Evolutionary conservation across 2,329 filamentous ascomycete species (phyloP).

Genomic region (Plectosphaerella plurivora): DNA sequence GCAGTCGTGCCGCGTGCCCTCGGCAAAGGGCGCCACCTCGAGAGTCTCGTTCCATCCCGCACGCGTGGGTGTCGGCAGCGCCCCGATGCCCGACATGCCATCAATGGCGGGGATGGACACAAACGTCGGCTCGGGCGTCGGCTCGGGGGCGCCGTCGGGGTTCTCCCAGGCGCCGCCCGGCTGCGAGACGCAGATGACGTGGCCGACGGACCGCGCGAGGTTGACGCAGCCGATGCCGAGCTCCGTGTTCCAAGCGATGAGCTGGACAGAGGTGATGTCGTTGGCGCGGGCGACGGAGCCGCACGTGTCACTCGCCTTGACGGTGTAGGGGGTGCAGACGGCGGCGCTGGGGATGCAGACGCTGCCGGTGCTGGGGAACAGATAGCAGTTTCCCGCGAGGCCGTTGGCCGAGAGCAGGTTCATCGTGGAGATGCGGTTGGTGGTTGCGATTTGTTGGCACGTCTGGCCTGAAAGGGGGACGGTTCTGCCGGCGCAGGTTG

Average conservation of each 20-base stretch:
- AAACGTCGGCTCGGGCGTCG: neutral
- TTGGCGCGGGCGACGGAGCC: neutral
- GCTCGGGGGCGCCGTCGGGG: neutral
- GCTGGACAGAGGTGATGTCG: neutral
- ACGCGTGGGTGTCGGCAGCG: neutral
- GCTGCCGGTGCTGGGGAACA: neutral
- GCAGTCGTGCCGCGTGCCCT: neutral
- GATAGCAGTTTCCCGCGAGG: neutral
- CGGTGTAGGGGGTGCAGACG: conserved; percentile 1
- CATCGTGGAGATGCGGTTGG: neutral
- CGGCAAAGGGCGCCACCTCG: neutral
- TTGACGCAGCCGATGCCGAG: neutral
- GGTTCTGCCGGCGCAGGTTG: neutral
- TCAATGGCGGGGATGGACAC: neutral
- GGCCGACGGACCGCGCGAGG: neutral
- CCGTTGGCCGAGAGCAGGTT: neutral
- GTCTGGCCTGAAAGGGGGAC: neutral
- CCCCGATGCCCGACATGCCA: neutral
- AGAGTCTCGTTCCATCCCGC: neutral
- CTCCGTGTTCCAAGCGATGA: conserved; percentile 20
- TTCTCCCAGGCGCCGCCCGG: neutral
- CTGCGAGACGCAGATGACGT: neutral
- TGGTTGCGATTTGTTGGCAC: neutral
- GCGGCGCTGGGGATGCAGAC: neutral
- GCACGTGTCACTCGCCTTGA: conserved; percentile 4